phyloP scores from a whole-genome alignment of 1,284 basidiomycete species.

The Apiotrichum gamsii region DNA sequence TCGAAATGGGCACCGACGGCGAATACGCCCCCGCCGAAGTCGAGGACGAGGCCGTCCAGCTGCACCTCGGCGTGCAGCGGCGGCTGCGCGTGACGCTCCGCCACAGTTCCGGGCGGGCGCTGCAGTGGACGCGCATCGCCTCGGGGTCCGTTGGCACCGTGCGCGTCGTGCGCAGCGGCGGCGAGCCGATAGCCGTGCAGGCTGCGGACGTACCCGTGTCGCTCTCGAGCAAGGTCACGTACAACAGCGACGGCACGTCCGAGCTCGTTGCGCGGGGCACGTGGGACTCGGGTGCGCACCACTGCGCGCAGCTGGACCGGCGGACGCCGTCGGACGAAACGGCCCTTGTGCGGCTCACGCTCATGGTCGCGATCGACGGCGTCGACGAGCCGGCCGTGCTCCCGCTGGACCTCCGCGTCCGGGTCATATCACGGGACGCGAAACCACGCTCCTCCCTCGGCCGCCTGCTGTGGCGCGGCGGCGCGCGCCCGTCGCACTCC shows the following conservation, averaged over 20 bases:
- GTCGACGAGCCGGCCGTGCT: conserved; percentile 79
- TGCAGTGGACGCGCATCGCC: conserved; percentile 71
- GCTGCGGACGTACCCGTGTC: conserved; percentile 62
- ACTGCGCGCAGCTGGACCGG: conserved; percentile 76
- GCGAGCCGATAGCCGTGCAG: conserved; percentile 65
- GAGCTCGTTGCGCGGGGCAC: conserved; percentile 61
- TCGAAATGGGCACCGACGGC: conserved; percentile 78
- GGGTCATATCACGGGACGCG: conserved; percentile 76
- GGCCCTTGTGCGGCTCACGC: conserved; percentile 69
- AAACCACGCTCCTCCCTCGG: conserved; percentile 69
- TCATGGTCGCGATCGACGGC: conserved; percentile 72
- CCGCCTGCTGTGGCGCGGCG: conserved; percentile 65
- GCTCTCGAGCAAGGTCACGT: conserved; percentile 59
- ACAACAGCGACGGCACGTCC: conserved; percentile 75
- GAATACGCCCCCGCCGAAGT: conserved; percentile 80
- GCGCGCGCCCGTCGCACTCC: conserved; percentile 47
- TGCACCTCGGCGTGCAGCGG: conserved; percentile 90
- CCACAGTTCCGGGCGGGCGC: conserved; percentile 80
- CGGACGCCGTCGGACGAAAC: conserved; percentile 73
- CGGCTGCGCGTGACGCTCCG: conserved; percentile 68
- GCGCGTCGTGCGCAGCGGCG: conserved; percentile 69
- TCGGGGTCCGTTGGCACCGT: conserved; percentile 54
- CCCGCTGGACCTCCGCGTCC: conserved; percentile 75
- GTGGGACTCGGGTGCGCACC: conserved; percentile 93
- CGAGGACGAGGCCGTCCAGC: conserved; percentile 72